These are phyloP conservation scores for Entoloma clypeatum DNA, from an alignment of 1,284 basidiomycete genomes.

Conservation along the genomic window DNA sequence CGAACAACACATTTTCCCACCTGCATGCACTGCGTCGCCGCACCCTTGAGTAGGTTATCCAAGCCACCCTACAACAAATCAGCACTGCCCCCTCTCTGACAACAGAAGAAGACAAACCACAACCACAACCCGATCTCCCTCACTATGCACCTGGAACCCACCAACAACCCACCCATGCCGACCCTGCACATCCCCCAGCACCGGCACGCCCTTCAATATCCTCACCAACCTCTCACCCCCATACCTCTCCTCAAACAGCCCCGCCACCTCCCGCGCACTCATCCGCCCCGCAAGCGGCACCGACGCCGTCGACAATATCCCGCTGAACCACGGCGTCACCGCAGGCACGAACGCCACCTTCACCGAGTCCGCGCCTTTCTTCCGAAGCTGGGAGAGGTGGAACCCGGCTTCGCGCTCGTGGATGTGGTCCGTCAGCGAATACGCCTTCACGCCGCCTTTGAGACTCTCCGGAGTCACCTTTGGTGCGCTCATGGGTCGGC, in stretches of 20 bases:
- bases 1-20: conserved; percentile 39
- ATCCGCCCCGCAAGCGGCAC: conserved; percentile 69
- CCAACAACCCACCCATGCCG: conserved; percentile 91
- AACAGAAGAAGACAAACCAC: conserved; percentile 54
- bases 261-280: conserved; percentile 70
- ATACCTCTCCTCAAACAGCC: conserved; percentile 81
- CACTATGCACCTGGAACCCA: conserved; percentile 91
- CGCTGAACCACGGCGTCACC: conserved; percentile 95
- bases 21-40: conserved; percentile 96
- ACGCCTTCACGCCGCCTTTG: conserved; percentile 75
- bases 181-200: conserved; percentile 71
- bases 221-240: conserved; percentile 69
- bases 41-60: conserved; percentile 96
- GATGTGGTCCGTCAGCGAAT: conserved; percentile 94
- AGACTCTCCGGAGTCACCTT: conserved; percentile 83
- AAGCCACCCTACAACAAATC: conserved; percentile 65
- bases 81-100: too few relatives aligned
- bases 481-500: conserved; percentile 71
- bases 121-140: conserved; percentile 86
- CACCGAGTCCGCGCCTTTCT: conserved; percentile 33
- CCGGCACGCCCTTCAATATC: conserved; percentile 70
- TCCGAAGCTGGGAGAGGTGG: conserved; percentile 71
- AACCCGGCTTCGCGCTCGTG: conserved; percentile 92
- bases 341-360: conserved; percentile 85
- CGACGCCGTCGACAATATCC: conserved; percentile 85